Percentiles rank a stretch among this genome's conserved stretches.
These are phyloP conservation scores for Microcos paniculata DNA, from an alignment of 345 rosid species.

Conservation along the genomic window DNA sequence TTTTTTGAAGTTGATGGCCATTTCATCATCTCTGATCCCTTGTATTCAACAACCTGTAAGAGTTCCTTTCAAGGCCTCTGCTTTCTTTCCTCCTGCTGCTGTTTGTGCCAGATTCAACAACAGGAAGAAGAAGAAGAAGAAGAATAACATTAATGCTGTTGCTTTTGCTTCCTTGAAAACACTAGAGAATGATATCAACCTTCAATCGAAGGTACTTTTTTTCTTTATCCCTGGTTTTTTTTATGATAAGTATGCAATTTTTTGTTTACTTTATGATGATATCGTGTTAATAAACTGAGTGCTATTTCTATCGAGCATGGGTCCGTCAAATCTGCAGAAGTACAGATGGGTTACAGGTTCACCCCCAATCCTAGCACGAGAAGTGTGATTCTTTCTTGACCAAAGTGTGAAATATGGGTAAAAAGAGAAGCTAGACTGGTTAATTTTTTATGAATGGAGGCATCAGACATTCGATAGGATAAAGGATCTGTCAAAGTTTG, in stretches of 20 bases:
- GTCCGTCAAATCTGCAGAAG: background rate
- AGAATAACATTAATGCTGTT: constrained; percentile 15
- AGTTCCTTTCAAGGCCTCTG: constrained; percentile 3
- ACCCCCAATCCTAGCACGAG: background rate
- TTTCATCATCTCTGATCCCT: background rate
- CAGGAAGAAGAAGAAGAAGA: background rate
- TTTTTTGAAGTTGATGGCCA: constrained; percentile 6
- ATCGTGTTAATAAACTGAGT: background rate
- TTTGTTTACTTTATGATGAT: background rate
- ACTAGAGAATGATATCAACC: background rate
- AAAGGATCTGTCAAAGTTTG: background rate
- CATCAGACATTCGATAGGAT: background rate
- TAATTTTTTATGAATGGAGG: background rate
- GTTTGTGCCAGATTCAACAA: background rate
- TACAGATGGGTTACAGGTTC: background rate
- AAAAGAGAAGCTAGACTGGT: background rate
- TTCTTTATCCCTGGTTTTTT: background rate
- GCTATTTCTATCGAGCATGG: background rate
- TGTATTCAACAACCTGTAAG: constrained; percentile 11
- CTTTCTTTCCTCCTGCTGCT: background rate
- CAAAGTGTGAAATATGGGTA: background rate
- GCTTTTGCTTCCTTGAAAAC: constrained; percentile 22
- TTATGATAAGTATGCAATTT: background rate
- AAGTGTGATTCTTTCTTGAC: background rate
- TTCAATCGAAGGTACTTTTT: constrained; percentile 23